Evolutionary conservation across 2,329 filamentous ascomycete species (phyloP).

Genomic region (Scedosporium dehoogii): DNA sequence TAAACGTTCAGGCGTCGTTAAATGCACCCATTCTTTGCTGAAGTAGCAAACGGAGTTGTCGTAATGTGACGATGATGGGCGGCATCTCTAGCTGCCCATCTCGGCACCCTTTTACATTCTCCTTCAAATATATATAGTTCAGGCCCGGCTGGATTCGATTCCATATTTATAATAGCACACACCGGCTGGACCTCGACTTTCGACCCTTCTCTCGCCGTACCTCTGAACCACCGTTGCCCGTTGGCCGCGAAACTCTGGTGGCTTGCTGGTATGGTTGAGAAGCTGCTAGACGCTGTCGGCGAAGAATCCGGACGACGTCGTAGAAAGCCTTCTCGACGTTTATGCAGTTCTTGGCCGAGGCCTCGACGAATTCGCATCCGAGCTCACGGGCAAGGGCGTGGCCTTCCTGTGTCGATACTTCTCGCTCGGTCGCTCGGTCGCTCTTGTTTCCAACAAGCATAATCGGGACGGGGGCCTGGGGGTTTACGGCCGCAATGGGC

Average conservation of each 20-base stretch:
- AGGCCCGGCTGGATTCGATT: not conserved
- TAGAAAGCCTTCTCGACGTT: conserved; percentile 98
- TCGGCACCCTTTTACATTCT: not conserved
- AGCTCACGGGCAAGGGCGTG: conserved; percentile 84
- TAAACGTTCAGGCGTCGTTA: not conserved
- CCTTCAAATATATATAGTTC: not conserved
- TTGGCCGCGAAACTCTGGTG: not conserved
- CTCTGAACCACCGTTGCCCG: conserved; percentile 18
- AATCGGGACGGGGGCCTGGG: conserved; percentile 69
- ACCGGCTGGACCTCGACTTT: not conserved
- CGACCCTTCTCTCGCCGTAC: conserved; percentile 9
- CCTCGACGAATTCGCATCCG: conserved; percentile 93
- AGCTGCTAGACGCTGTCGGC: conserved; percentile 57
- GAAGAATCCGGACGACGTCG: conserved; percentile 85
- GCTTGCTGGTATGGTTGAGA: conserved; percentile 12
- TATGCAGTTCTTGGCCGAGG: conserved; percentile 95
- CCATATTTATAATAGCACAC: not conserved
- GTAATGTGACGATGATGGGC: not conserved
- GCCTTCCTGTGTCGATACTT: conserved; percentile 94
- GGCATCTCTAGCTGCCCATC: not conserved
- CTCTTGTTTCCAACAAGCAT: conserved; percentile 99
- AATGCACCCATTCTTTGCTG: not conserved
- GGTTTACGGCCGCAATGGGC: conserved; percentile 49
- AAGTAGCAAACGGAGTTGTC: not conserved
- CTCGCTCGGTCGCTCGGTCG: conserved; percentile 88